Evolutionary conservation across 176 grass and related monocot genomes (phyloP).

Genomic region (Carex myosuroides): DNA sequence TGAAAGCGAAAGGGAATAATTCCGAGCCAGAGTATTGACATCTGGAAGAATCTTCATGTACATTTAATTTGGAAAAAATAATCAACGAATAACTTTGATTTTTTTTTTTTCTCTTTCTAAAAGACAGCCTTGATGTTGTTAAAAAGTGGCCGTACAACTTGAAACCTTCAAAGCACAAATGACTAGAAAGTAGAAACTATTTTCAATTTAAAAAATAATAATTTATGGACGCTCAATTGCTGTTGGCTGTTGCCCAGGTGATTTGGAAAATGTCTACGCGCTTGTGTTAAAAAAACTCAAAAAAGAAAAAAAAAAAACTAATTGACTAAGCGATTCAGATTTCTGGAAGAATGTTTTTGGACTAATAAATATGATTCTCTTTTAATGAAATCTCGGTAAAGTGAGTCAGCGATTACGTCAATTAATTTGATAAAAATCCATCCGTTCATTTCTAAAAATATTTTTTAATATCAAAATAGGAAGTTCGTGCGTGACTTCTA

Average conservation of each 20-base stretch:
- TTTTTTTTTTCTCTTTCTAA: not conserved
- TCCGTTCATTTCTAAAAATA: no score
- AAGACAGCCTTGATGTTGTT: not conserved
- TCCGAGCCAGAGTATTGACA: not conserved
- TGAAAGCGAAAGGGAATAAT: conserved; percentile 17
- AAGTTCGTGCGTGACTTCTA: not conserved
- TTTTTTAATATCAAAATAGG: not conserved
- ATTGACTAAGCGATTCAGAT: no score
- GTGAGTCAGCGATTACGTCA: not conserved
- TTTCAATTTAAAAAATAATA: not conserved
- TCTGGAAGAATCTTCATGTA: conserved; percentile 17
- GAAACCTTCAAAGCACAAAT: not conserved
- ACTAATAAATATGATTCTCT: not conserved
- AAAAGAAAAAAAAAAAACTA: not conserved
- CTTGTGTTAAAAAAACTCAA: not conserved
- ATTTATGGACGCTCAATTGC: not conserved
- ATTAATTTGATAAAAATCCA: not conserved
- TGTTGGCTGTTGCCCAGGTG: not conserved
- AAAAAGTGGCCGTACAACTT: not conserved
- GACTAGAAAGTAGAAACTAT: not conserved
- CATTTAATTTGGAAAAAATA: not conserved
- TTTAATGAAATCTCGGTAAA: no score
- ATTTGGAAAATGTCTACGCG: not conserved
- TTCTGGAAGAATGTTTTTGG: not conserved
- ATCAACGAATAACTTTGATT: not conserved